Evolutionary conservation across 1,139 yeast genomes (phyloP).

Genomic region (Candida tropicalis): DNA sequence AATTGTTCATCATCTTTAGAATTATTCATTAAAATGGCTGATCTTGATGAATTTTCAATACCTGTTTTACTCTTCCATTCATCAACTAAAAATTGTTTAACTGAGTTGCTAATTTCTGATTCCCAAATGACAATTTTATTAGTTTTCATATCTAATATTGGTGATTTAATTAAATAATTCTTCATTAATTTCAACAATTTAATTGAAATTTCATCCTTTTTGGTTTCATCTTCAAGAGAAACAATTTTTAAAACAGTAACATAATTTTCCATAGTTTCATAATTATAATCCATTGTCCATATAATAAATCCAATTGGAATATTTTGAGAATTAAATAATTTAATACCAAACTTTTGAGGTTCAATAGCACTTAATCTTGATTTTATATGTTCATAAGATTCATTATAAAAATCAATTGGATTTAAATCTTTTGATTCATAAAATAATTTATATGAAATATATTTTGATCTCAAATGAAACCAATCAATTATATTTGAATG

Average conservation of each 20-base stretch:
- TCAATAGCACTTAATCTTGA: slow-evolving; percentile 24
- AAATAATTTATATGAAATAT: slow-evolving; percentile 33
- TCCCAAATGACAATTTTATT: slow-evolving; percentile 39
- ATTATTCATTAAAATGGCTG: slow-evolving; percentile 37
- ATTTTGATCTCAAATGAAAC: slow-evolving; percentile 49
- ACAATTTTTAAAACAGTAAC: slow-evolving; percentile 34
- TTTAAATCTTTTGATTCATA: slow-evolving; percentile 17
- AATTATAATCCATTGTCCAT: slow-evolving; percentile 47
- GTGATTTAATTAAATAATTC: slow-evolving; percentile 15
- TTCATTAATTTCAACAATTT: slow-evolving; percentile 30
- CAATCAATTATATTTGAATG: slow-evolving; percentile 39
- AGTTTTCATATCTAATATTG: slow-evolving; percentile 14
- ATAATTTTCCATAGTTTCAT: slow-evolving; percentile 20
- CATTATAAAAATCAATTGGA: slow-evolving; percentile 26
- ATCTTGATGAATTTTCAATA: slow-evolving; percentile 37
- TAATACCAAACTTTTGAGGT: slow-evolving; percentile 37
- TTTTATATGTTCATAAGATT: slow-evolving; percentile 28
- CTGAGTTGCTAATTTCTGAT: slow-evolving; percentile 27
- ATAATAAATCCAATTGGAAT: slow-evolving; percentile 32
- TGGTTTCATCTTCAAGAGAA: slow-evolving; percentile 27
- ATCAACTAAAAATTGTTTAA: slow-evolving; percentile 20
- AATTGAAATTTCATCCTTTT: slow-evolving; percentile 19
- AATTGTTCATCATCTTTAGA: slow-evolving; percentile 27
- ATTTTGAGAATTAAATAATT: slow-evolving; percentile 21
- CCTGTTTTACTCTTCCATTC: slow-evolving; percentile 22